Percentiles rank a stretch among this genome's conserved stretches.
phyloP scores from a whole-genome alignment of 2,329 filamentous ascomycete species.

The Colletotrichum navitas region DNA sequence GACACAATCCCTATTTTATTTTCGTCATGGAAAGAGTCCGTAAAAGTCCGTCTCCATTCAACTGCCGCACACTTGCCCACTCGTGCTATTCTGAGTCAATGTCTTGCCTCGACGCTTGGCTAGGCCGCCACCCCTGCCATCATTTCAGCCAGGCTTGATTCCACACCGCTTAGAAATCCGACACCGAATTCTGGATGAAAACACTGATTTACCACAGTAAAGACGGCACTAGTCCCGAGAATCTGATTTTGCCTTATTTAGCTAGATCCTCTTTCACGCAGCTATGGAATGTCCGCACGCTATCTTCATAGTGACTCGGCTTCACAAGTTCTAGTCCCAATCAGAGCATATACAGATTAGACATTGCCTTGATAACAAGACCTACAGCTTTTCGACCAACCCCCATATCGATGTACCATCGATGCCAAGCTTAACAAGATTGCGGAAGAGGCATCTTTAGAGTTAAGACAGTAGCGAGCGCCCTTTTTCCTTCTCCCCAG shows the following conservation, averaged over 20 bases:
- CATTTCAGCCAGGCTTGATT: conserved; percentile 1
- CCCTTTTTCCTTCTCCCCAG: neutral
- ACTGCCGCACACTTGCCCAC: neutral
- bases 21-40: no score
- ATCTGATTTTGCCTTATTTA: neutral
- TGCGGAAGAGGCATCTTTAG: conserved; percentile 25
- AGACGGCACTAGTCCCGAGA: neutral
- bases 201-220: neutral
- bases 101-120: neutral
- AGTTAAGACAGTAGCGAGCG: conserved; percentile 26
- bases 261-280: neutral
- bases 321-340: neutral
- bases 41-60: neutral
- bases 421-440: conserved; percentile 32
- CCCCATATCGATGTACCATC: neutral
- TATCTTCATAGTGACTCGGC: neutral
- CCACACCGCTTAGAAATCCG: neutral
- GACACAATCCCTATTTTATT: neutral
- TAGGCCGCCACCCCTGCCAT: neutral
- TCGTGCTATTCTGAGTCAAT: neutral
- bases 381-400: neutral
- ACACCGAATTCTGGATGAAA: neutral
- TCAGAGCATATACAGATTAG: neutral
- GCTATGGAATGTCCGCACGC: neutral
- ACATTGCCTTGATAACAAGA: neutral